Evolutionary conservation across 2,329 filamentous ascomycete species (phyloP).

Genomic region (Allantophomopsis cytisporea): DNA sequence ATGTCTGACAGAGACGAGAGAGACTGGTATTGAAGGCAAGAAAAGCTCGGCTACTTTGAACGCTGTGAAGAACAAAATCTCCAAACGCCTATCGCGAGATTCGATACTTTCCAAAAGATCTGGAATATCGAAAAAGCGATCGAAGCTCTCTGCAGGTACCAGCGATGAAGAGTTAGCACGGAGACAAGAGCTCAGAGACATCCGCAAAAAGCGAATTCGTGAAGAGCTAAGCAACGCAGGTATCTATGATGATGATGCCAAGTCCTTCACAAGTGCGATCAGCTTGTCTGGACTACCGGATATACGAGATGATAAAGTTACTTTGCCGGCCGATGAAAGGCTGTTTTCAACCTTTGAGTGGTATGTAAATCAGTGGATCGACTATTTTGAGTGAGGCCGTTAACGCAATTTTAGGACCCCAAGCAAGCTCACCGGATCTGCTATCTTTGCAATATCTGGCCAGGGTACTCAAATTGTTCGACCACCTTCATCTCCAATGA

Average conservation of each 20-base stretch:
- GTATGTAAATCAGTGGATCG: too few species aligned
- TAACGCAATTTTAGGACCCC: too few species aligned
- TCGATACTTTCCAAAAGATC: conserved; percentile 28
- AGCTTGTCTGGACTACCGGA: neutral
- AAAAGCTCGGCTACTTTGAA: conserved; percentile 25
- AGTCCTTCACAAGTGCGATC: conserved; percentile 8
- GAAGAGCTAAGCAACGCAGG: conserved; percentile 38
- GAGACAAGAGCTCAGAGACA: conserved; percentile 38
- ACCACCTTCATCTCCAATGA: too few species aligned
- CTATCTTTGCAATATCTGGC: too few species aligned
- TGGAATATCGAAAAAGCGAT: conserved; percentile 21
- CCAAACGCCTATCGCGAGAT: conserved; percentile 30
- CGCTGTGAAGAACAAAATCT: conserved; percentile 27
- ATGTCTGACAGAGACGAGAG: conserved; percentile 11
- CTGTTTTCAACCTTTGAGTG: conserved; percentile 4
- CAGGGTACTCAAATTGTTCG: too few species aligned
- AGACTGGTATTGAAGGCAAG: conserved; percentile 27
- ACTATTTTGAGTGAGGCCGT: too few species aligned
- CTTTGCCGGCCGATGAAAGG: neutral
- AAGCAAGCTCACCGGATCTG: too few species aligned
- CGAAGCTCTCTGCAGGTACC: conserved; percentile 26
- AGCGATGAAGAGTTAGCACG: conserved; percentile 39
- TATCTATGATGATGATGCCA: conserved; percentile 21
- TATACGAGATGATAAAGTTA: neutral
- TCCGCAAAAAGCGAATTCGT: conserved; percentile 42